Base-by-base conservation (phyloP, 352 stramenopile genomes). In the Pythium guiyangense region DNA sequence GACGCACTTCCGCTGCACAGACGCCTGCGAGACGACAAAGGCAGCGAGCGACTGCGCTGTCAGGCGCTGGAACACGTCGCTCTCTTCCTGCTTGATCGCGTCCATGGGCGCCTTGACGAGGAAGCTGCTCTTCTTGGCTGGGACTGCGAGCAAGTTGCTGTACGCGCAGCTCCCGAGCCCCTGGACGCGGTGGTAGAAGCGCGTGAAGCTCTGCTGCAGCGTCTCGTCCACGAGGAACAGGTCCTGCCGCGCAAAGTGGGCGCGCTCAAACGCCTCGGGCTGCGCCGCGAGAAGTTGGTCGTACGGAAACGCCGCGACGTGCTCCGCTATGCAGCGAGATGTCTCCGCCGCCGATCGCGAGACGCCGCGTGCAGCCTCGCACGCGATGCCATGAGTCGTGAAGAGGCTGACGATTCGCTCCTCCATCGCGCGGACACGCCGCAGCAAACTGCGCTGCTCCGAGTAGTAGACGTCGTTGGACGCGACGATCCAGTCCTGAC, bases 71-170 rank as follows among this genome's bases (percentile, higher is more conserved):
- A 89, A 82, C 11, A 64, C 66, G 9, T 40, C n/a, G 37, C 79
- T 68, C 0, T 72, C 60, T 60, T 91, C 79, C 50, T 61, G 70
- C 40, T 93, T 94, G 59, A 93, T 72, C 6, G 79, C 76, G 6
- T 89, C 77, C 83, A 94, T 94, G 15, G 92, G 57, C 20, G 83
- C 69, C 53, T 82, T 88, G 8, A 94, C 79, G 12, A 94, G 63
- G 49, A 94, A 91, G 0, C 80, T 83, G 43, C 77, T 78, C 52
- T 86, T 88, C 48, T 89, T 90, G 54, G 67, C 55, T 6, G 81
- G 81, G 42, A 86, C 70, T 2, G 67, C 58, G 18, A 90, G 52
- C 43, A 93, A 14, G 27, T 71, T 66, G 48, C 68, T 84, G 52
- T 74, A 90, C 8, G 68, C 79, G 29, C 69, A 74, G 59, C 77